Evolutionary conservation across 257 asterid species (phyloP).

Genomic region (Nicotiana sylvestris): DNA sequence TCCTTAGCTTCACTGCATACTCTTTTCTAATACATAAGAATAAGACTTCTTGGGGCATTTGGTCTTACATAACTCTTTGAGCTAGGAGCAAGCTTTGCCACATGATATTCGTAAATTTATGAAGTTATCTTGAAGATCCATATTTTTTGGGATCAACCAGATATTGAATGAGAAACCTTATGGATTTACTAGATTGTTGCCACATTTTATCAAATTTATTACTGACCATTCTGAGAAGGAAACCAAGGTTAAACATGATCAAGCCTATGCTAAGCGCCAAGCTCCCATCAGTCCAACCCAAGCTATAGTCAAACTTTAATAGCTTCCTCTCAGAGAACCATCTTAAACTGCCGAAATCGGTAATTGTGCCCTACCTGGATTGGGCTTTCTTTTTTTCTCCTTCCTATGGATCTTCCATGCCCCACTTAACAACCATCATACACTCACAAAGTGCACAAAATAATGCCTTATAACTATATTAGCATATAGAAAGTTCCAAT

Average conservation of each 20-base stretch:
- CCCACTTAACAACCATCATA: neutral
- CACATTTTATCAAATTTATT: neutral
- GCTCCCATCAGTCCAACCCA: neutral
- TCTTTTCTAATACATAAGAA: neutral
- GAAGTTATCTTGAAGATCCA: neutral
- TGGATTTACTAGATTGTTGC: neutral
- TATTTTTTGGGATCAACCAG: neutral
- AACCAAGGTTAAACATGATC: neutral
- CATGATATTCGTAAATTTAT: neutral
- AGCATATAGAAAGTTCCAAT: neutral
- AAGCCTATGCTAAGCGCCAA: neutral
- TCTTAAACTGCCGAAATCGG: neutral
- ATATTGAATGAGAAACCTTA: constrained; percentile 1
- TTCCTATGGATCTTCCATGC: neutral
- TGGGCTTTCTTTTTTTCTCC: neutral
- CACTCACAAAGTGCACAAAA: neutral
- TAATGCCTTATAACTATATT: neutral
- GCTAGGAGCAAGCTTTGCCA: neutral
- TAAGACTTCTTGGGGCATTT: neutral
- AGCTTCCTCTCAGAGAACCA: neutral
- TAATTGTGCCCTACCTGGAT: neutral
- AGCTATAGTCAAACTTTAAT: neutral
- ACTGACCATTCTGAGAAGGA: neutral
- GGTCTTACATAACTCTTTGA: neutral
- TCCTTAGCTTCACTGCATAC: neutral